A percentile compares a stretch with the other conserved stretches of the same genome.
phyloP scores from a whole-genome alignment of 2,329 filamentous ascomycete genomes.

The Sarocladium kiliense region DNA sequence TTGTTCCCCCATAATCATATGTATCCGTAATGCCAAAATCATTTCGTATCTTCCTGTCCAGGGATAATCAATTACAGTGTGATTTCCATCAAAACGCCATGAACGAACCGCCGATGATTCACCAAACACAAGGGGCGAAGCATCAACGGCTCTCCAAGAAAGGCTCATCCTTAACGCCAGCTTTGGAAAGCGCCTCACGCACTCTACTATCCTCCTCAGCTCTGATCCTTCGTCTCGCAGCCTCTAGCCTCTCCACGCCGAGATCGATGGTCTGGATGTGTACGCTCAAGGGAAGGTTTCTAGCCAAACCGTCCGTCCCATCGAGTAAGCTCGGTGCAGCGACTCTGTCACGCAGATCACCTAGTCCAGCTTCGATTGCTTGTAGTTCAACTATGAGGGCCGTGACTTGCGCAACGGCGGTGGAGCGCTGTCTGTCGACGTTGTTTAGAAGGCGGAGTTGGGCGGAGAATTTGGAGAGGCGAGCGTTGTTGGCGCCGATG shows the following conservation, averaged over 20 bases:
- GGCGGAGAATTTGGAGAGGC: conserved; percentile 54
- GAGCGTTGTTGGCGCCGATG: conserved; percentile 62
- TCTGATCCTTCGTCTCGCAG: conserved; percentile 54
- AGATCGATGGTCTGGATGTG: conserved; percentile 72
- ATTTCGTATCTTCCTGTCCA: background rate
- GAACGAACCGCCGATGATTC: background rate
- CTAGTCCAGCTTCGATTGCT: conserved; percentile 64
- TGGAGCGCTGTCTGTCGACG: conserved; percentile 61
- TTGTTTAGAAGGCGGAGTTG: conserved; percentile 61
- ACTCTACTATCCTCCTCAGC: conserved; percentile 55
- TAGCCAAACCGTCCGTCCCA: conserved; percentile 27
- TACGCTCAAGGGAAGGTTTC: conserved; percentile 58
- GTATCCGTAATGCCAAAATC: background rate
- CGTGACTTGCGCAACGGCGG: conserved; percentile 63
- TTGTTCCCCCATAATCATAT: no score
- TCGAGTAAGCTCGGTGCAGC: conserved; percentile 58
- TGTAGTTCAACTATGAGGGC: conserved; percentile 68
- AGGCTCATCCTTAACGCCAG: conserved; percentile 32
- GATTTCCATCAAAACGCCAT: background rate
- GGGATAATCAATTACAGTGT: background rate
- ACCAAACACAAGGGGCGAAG: background rate
- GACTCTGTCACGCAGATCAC: conserved; percentile 67
- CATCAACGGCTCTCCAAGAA: conserved; percentile 32
- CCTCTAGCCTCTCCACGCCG: conserved; percentile 67
- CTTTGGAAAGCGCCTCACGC: conserved; percentile 43